Evolutionary conservation across 257 asterid genomes (phyloP).

Genomic region (Dorcoceras hygrometricum): DNA sequence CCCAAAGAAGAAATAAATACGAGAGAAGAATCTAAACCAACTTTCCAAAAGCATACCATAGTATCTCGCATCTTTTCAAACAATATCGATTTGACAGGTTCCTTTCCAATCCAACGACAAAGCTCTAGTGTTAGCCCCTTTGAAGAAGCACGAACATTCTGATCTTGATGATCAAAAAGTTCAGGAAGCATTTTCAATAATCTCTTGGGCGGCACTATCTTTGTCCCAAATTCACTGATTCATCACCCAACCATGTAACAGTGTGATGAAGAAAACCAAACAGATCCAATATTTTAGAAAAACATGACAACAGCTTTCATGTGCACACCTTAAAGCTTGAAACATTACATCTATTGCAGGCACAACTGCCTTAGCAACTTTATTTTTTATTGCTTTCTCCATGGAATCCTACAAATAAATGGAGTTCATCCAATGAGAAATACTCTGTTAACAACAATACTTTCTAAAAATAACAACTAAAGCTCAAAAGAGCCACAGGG

Average conservation of each 20-base stretch:
- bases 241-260: conserved; percentile 34
- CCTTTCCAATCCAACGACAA: conserved; percentile 99
- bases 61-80: conserved; percentile 99
- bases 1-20: background rate
- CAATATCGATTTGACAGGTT: conserved; percentile 91
- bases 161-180: conserved; percentile 99
- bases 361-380: conserved; percentile 97
- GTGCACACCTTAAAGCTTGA: conserved; percentile 86
- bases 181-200: conserved; percentile 99
- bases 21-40: conserved; percentile 5
- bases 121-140: conserved; percentile 96
- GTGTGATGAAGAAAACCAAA: conserved; percentile 23
- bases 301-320: conserved; percentile 18
- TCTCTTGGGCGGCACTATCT: conserved; percentile 93
- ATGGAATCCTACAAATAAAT: conserved; percentile 77
- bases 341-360: conserved; percentile 99
- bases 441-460: conserved; percentile 6
- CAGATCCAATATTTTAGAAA: conserved; percentile 3
- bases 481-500: conserved; percentile 5
- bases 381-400: conserved; percentile 97
- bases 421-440: conserved; percentile 10
- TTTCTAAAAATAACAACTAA: conserved; percentile 10
- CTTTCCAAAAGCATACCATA: conserved; percentile 55
- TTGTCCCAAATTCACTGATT: conserved; percentile 92
- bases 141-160: conserved; percentile 97